These are phyloP conservation scores for Microbotryum silenes-acaulis DNA, from an alignment of 1,284 basidiomycete species.

Conservation along the genomic window DNA sequence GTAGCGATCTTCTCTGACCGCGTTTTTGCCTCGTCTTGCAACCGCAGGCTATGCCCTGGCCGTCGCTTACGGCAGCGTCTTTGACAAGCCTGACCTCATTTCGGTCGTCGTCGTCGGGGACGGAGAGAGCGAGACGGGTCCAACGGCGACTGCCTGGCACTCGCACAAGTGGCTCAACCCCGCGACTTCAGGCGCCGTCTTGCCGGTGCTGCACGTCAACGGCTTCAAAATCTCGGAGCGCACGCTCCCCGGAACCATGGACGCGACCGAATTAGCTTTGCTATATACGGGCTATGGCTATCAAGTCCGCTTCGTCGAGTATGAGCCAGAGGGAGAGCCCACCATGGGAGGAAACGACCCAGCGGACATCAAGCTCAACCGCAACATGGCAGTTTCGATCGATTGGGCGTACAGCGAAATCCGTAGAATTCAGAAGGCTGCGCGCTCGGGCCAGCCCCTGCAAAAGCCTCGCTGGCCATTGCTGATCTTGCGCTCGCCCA, in stretches of 20 bases:
- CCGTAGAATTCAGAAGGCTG: conserved; percentile 63
- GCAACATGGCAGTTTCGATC: conserved; percentile 62
- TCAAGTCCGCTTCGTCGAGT: conserved; percentile 71
- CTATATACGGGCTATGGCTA: conserved; percentile 62
- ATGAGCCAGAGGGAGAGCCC: conserved; percentile 40
- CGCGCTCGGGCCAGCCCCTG: conserved; percentile 63
- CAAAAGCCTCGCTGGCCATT: conserved; percentile 74
- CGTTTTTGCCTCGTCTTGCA: conserved; percentile 9
- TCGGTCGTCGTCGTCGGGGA: conserved; percentile 73
- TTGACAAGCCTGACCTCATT: conserved; percentile 80
- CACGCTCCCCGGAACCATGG: conserved; percentile 84
- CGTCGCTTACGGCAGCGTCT: conserved; percentile 61
- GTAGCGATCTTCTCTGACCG: background rate
- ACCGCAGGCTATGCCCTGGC: conserved; percentile 51
- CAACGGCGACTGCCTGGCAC: conserved; percentile 61
- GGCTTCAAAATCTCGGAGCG: conserved; percentile 80
- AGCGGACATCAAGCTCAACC: conserved; percentile 44
- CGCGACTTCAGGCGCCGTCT: conserved; percentile 77
- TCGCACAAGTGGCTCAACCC: conserved; percentile 79
- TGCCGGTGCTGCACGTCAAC: conserved; percentile 70
- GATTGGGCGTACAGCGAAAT: conserved; percentile 53
- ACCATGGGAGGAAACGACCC: conserved; percentile 39
- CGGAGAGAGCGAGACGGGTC: conserved; percentile 79
- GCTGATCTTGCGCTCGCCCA: conserved; percentile 71
- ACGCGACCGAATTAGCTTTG: conserved; percentile 64